Evolutionary conservation across 805 yeast genomes (phyloP), one percentile per base, ranked within the genome.

Genomic region (Candida maesae): DNA sequence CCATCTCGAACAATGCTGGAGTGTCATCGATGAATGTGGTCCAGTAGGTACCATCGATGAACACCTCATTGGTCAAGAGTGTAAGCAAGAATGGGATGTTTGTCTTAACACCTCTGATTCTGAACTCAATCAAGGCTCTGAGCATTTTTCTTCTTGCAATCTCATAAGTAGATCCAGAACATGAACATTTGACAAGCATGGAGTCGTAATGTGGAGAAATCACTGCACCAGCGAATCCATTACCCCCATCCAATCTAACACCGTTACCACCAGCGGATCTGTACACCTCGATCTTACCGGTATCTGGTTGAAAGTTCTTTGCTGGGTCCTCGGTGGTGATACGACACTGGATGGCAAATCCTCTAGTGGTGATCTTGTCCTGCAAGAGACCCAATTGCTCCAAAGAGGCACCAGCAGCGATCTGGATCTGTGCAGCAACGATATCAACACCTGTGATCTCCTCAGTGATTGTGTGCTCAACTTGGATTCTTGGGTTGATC

Each of bases 251-350:
- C 55, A 93, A 76, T 71, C 99, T 82, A 35, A 93, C 97, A 66
- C 99, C 99, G 61, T 93, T 93, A 74, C 99, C 99, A 68, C 99
- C 99, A 17, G 98, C 87, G 34, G 97, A 89, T 66, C 98, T 81
- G 73, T 91, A 91, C 34, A 91, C 99, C 67, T 91, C 99, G 56
- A 91, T 84, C 67, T 90, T 89, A 63, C 99, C 99, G 3, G 98
- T 93, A 63, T 91, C 99, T 13, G 99, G 99, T 68, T 87, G 97
- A 81, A 91, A 91, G 62, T 84, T 87, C 71, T 90, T 90, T 38
- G 95, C 63, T 11, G 99, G 98, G 63, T 91, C 99, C 67, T 93
- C 99, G 38, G 99, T 91, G 44, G 98, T 91, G 71, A 93, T 93
- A 74, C 99, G 89, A 73, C 99, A 91, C 73, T 93, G 99, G 55